These are phyloP conservation scores for Protomyces macrosporus DNA, from an alignment of 1,139 yeast genomes.

Conservation along the genomic window DNA sequence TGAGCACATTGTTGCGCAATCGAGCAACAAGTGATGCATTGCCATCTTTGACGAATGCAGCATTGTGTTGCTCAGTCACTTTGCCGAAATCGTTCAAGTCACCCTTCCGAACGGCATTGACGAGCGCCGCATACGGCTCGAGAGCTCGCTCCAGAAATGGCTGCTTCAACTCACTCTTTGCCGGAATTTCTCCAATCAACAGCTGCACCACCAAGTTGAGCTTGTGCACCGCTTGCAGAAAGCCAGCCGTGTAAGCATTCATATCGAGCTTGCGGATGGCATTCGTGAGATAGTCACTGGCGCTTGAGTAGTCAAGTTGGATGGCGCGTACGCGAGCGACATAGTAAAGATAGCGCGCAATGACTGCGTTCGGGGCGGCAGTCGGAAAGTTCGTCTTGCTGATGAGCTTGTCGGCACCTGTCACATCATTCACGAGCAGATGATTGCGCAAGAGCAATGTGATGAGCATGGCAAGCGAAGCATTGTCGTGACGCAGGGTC, in stretches of 20 bases:
- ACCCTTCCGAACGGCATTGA: slow-evolving; percentile 89
- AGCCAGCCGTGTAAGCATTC: slow-evolving; percentile 76
- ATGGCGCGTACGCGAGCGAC: slow-evolving; percentile 84
- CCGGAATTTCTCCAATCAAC: slow-evolving; percentile 97
- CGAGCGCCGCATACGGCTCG: slow-evolving; percentile 77
- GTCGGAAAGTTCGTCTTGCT: slow-evolving; percentile 86
- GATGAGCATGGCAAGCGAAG: slow-evolving; percentile 81
- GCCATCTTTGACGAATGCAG: slow-evolving; percentile 64
- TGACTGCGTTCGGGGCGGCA: slow-evolving; percentile 78
- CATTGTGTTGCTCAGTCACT: slow-evolving; percentile 63
- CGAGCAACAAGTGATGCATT: slow-evolving; percentile 80
- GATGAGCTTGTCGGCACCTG: slow-evolving; percentile 82
- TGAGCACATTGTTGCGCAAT: slow-evolving; percentile 92
- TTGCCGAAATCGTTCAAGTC: slow-evolving; percentile 76
- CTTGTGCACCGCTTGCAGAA: slow-evolving; percentile 84
- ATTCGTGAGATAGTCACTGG: slow-evolving; percentile 82
- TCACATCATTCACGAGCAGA: slow-evolving; percentile 69
- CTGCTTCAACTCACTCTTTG: slow-evolving; percentile 70
- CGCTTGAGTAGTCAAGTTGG: slow-evolving; percentile 86
- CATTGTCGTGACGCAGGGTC: slow-evolving; percentile 84
- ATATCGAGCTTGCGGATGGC: slow-evolving; percentile 98
- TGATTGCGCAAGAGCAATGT: slow-evolving; percentile 79
- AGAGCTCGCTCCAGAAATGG: slow-evolving; percentile 54
- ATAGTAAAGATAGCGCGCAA: slow-evolving; percentile 87
- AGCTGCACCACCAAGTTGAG: slow-evolving; percentile 82